Conservation (phyloP, 2,329 filamentous ascomycete species). For the Calycina marina region DNA sequence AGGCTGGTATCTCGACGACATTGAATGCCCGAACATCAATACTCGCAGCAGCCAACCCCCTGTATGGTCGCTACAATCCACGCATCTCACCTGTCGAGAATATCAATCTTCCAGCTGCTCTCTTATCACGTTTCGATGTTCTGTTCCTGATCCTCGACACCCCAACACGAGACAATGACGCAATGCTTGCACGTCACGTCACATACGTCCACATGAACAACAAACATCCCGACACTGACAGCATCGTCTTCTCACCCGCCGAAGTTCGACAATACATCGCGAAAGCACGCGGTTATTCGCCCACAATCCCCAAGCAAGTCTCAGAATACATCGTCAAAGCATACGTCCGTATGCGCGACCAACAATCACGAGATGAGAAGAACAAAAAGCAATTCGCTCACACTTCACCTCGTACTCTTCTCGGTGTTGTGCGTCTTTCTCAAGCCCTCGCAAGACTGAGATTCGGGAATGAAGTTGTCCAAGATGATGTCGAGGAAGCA, state of each 20-base stretch:
- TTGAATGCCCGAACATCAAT: conserved; percentile 93
- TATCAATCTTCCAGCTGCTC: conserved; percentile 94
- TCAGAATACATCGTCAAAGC: conserved; percentile 96
- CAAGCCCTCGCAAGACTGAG: conserved; percentile 87
- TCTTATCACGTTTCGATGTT: conserved; percentile 93
- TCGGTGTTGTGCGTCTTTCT: conserved; percentile 82
- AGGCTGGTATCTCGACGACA: conserved; percentile 96
- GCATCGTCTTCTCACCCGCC: conserved; percentile 74
- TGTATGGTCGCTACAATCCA: conserved; percentile 97
- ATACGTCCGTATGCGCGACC: conserved; percentile 85
- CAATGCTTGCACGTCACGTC: conserved; percentile 89
- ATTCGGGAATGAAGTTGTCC: conserved; percentile 71
- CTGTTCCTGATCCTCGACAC: conserved; percentile 95
- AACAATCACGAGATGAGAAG: conserved; percentile 82
- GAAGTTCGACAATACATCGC: conserved; percentile 96
- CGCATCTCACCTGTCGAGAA: conserved; percentile 95
- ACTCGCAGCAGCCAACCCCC: conserved; percentile 85
- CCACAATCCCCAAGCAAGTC: conserved; percentile 68
- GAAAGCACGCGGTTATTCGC: conserved; percentile 77
- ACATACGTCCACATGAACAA: conserved; percentile 96
- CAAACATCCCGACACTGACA: conserved; percentile 67
- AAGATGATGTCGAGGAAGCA: conserved; percentile 92
- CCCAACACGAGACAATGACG: conserved; percentile 75
- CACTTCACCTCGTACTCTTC: conserved; percentile 82
- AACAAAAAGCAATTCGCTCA: conserved; percentile 87